Percentiles rank a stretch among this genome's conserved stretches.
Evolutionary conservation across 164 flowering plant species (phyloP).

Genomic region (Saururus chinensis): DNA sequence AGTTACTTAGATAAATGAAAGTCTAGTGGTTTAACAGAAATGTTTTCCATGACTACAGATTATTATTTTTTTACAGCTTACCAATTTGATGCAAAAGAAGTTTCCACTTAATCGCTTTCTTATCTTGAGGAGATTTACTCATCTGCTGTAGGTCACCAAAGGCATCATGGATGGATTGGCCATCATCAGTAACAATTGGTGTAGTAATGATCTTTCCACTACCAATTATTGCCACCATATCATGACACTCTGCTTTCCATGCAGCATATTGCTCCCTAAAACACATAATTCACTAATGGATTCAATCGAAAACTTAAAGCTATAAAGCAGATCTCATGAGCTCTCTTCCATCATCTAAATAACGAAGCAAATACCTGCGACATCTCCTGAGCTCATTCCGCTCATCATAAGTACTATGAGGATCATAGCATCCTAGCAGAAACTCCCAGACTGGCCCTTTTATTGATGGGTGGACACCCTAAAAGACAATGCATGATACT

Average conservation of each 20-base stretch:
- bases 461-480: constrained; percentile 91
- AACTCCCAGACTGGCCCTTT: constrained; percentile 91
- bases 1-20: not conserved
- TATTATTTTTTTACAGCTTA: constrained; percentile 17
- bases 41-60: not conserved
- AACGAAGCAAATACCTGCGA: constrained; percentile 43
- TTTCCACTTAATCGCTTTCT: constrained; percentile 66
- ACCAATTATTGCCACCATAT: constrained; percentile 65
- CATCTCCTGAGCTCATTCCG: constrained; percentile 49
- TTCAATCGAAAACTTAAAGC: not conserved
- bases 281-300: not conserved
- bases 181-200: constrained; percentile 58
- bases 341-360: not conserved
- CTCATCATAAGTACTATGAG: constrained; percentile 66
- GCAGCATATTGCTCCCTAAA: constrained; percentile 55
- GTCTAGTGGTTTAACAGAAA: not conserved
- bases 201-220: constrained; percentile 57
- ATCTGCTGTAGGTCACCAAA: constrained; percentile 1
- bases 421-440: constrained; percentile 83
- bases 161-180: constrained; percentile 35
- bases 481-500: constrained; percentile 3
- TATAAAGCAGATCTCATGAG: not conserved
- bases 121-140: constrained; percentile 3
- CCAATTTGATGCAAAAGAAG: constrained; percentile 77
- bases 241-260: constrained; percentile 66